Evolutionary conservation across 2,329 filamentous ascomycete genomes (phyloP).

Genomic region (Hymenoscyphus repandus): DNA sequence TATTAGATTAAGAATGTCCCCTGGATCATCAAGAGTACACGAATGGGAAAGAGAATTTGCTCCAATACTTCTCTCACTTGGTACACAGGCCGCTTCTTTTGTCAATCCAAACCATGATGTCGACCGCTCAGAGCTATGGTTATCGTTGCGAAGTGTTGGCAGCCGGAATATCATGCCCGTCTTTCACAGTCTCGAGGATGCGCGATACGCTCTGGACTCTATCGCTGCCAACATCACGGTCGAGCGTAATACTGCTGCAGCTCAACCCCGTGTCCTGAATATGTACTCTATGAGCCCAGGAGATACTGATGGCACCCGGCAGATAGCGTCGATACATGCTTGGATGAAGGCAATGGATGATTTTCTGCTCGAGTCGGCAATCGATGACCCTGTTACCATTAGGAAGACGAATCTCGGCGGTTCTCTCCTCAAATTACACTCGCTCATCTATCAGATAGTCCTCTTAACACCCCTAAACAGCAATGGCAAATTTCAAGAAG

Average conservation of each 20-base stretch:
- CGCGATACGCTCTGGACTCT: constrained; percentile 52
- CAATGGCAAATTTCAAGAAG: constrained; percentile 19
- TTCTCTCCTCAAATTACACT: constrained; percentile 34
- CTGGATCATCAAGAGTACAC: constrained; percentile 2
- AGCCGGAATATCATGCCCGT: constrained; percentile 6
- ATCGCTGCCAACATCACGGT: constrained; percentile 48
- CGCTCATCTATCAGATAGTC: constrained; percentile 20
- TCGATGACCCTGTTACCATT: constrained; percentile 33
- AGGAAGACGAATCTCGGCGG: constrained; percentile 48
- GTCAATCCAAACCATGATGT: constrained; percentile 21
- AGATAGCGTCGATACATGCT: constrained; percentile 37
- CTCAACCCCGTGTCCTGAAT: not conserved
- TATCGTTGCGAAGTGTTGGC: constrained; percentile 17
- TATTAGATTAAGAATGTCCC: constrained; percentile 14
- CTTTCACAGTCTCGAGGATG: constrained; percentile 49
- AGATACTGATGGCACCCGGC: constrained; percentile 47
- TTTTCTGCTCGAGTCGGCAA: constrained; percentile 9
- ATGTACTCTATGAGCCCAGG: constrained; percentile 37
- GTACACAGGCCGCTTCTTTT: constrained; percentile 27
- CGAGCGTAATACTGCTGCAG: constrained; percentile 38
- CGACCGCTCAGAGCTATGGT: constrained; percentile 21
- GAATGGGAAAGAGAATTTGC: constrained; percentile 24
- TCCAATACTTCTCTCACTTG: constrained; percentile 22
- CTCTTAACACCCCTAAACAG: constrained; percentile 11
- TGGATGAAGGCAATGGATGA: constrained; percentile 19